phyloP scores from a whole-genome alignment of 208 protist genomes.

The Leishmania tropica region DNA sequence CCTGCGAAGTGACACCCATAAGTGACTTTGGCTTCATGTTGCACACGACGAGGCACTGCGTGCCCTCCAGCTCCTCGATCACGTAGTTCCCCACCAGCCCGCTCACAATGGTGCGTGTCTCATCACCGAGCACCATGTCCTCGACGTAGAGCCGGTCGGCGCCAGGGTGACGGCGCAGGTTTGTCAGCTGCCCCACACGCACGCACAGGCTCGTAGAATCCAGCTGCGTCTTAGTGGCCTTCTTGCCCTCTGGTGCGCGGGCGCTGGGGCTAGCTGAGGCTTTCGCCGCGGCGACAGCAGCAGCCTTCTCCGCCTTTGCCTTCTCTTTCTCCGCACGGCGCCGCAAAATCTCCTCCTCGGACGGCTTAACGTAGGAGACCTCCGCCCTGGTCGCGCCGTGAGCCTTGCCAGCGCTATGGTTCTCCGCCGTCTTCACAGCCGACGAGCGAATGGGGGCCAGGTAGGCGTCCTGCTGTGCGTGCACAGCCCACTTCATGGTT shows the following conservation, averaged over 20 bases:
- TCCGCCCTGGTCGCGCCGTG: constrained; percentile 15
- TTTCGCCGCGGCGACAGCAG: constrained; percentile 13
- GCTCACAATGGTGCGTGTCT: constrained; percentile 90
- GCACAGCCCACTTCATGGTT: constrained; percentile 43
- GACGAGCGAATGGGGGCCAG: constrained; percentile 38
- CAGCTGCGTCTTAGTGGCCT: constrained; percentile 26
- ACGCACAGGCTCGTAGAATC: constrained; percentile 55
- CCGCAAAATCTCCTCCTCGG: constrained; percentile 77
- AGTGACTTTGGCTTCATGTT: constrained; percentile 94
- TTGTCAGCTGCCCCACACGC: constrained; percentile 84
- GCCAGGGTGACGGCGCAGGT: constrained; percentile 78
- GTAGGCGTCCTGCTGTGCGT: constrained; percentile 46
- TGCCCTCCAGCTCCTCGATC: constrained; percentile 72
- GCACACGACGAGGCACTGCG: constrained; percentile 85
- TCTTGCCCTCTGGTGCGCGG: neutral
- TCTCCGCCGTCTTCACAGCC: constrained; percentile 6
- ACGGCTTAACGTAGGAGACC: constrained; percentile 65
- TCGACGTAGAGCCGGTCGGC: constrained; percentile 92
- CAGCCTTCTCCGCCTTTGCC: constrained; percentile 68
- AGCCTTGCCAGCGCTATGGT: constrained; percentile 6
- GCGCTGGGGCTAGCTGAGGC: neutral
- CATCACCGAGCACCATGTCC: constrained; percentile 91
- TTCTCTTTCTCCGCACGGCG: constrained; percentile 81
- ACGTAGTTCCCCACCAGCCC: constrained; percentile 88
- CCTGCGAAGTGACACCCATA: constrained; percentile 88